Percentiles rank a stretch among this genome's conserved stretches.
Evolutionary conservation across 192 early-diverging fungal genomes (phyloP).

Genomic region (Backusella tuberculispora): DNA sequence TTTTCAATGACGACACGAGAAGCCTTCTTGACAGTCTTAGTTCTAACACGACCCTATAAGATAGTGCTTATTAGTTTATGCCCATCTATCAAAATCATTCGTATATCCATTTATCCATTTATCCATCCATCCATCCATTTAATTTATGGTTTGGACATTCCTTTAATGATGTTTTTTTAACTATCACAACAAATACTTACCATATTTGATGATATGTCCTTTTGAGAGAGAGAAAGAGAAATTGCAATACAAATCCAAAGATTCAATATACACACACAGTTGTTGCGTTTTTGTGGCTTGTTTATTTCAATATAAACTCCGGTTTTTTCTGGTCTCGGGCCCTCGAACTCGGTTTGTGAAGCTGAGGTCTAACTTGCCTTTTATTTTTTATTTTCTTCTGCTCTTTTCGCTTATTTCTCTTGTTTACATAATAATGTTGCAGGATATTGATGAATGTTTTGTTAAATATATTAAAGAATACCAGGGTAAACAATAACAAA

Average conservation of each 20-base stretch:
- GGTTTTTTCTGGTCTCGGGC: too few relatives aligned
- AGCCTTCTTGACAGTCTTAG: constrained; percentile 99
- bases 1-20: constrained; percentile 99
- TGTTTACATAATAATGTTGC: constrained; percentile 18
- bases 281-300: not conserved
- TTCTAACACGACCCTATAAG: constrained; percentile 90
- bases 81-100: constrained; percentile 1
- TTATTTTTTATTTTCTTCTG: not conserved
- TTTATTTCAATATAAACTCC: not conserved
- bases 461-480: constrained; percentile 29
- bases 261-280: not conserved
- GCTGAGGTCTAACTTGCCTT: not conserved
- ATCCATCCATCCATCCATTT: not conserved
- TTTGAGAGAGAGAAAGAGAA: constrained; percentile 18
- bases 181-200: constrained; percentile 1
- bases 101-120: constrained; percentile 5
- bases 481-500: constrained; percentile 22
- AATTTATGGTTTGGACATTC: not conserved
- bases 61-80: constrained; percentile 31
- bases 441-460: not conserved
- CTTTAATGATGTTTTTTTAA: too few relatives aligned
- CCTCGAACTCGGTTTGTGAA: too few relatives aligned
- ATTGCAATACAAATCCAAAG: not conserved
- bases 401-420: not conserved
- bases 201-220: constrained; percentile 22